Percentiles rank a stretch among this genome's conserved stretches.
These are phyloP conservation scores for Ambrosiella xylebori DNA, from an alignment of 2,329 filamentous ascomycete species.

Conservation along the genomic window DNA sequence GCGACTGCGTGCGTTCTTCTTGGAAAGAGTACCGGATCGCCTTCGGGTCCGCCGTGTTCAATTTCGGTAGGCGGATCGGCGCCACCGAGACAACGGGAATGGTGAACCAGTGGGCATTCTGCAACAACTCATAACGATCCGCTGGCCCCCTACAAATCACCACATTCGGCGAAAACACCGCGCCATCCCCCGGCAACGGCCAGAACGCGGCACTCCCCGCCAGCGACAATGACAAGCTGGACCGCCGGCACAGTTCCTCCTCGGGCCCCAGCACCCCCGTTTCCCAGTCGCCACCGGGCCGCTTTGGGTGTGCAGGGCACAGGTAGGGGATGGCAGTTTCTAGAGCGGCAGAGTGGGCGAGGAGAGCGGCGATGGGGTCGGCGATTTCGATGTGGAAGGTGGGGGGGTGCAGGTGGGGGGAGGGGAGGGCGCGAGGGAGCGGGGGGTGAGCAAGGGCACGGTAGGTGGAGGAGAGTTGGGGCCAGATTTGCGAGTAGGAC, in stretches of 20 bases:
- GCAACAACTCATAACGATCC: constrained; percentile 42
- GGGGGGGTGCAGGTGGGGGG: constrained; percentile 13
- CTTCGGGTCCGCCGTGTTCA: constrained; percentile 32
- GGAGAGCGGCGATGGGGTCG: constrained; percentile 43
- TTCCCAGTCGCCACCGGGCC: constrained; percentile 68
- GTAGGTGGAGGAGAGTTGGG: constrained; percentile 42
- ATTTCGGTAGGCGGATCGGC: constrained; percentile 55
- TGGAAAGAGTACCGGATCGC: constrained; percentile 48
- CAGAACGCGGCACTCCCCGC: constrained; percentile 35
- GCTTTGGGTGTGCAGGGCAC: constrained; percentile 59
- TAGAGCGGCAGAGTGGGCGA: constrained; percentile 35
- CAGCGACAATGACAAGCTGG: constrained; percentile 54
- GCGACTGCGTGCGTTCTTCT: constrained; percentile 53
- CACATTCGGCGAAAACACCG: constrained; percentile 52
- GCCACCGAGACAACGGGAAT: constrained; percentile 59
- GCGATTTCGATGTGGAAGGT: constrained; percentile 26
- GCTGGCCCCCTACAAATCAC: constrained; percentile 58
- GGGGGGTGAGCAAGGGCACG: constrained; percentile 30
- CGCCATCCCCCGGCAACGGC: constrained; percentile 52
- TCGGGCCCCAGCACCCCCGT: constrained; percentile 33
- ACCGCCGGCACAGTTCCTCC: constrained; percentile 57
- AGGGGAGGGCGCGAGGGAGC: constrained; percentile 19
- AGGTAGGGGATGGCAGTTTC: constrained; percentile 42
- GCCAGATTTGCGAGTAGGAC: constrained; percentile 24
- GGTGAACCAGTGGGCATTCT: constrained; percentile 33